phyloP scores from a whole-genome alignment of 176 grass and related monocot species.

The Oryza meyeriana region DNA sequence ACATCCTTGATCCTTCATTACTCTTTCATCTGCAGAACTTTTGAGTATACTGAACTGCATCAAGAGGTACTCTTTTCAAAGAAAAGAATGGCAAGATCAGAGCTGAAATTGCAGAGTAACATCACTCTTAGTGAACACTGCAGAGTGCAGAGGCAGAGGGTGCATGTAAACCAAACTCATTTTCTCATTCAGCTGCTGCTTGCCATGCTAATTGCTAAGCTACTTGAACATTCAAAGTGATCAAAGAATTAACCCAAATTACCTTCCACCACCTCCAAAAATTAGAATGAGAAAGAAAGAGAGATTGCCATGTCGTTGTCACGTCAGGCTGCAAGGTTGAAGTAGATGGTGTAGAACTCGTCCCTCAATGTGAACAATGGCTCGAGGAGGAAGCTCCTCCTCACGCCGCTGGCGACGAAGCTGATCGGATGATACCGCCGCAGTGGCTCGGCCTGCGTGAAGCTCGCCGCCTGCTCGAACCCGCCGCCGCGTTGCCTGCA shows the following conservation, averaged over 20 bases:
- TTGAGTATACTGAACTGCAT: neutral
- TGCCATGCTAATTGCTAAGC: neutral
- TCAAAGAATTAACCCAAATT: neutral
- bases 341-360: constrained; percentile 85
- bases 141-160: neutral
- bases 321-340: constrained; percentile 69
- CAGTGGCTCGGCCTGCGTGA: constrained; percentile 34
- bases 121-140: neutral
- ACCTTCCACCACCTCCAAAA: constrained; percentile 11
- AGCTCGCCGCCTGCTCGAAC: constrained; percentile 68
- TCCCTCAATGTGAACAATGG: constrained; percentile 80
- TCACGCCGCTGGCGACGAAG: constrained; percentile 58
- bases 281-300: neutral
- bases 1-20: neutral
- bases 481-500: constrained; percentile 31
- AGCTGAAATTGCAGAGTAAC: neutral
- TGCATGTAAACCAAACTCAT: neutral
- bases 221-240: neutral
- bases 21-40: neutral
- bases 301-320: constrained; percentile 9
- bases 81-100: constrained; percentile 2
- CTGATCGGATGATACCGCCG: constrained; percentile 71
- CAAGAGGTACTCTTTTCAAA: neutral
- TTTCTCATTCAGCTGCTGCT: neutral
- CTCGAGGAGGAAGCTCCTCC: constrained; percentile 74